phyloP scores from a whole-genome alignment of 1,284 basidiomycete species.

The Porodaedalea pini region DNA sequence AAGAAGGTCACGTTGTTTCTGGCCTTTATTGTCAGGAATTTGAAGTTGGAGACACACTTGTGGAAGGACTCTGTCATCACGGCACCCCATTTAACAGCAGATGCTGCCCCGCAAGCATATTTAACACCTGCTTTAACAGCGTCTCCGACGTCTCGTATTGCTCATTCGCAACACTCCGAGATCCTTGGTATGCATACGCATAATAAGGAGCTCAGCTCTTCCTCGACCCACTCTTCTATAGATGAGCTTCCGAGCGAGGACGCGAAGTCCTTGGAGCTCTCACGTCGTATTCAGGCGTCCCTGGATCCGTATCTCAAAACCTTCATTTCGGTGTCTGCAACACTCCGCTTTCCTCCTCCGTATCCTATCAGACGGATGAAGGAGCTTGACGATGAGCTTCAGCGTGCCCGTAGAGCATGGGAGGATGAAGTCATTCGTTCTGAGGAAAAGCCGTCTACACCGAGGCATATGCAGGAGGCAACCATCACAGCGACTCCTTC shows the following conservation, averaged over 20 bases:
- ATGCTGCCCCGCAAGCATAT: constrained; percentile 51
- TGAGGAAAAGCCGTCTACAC: constrained; percentile 58
- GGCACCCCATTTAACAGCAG: constrained; percentile 60
- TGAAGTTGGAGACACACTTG: constrained; percentile 91
- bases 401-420: constrained; percentile 65
- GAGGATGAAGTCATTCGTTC: constrained; percentile 80
- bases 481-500: constrained; percentile 34
- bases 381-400: constrained; percentile 74
- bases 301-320: constrained; percentile 80
- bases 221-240: constrained; percentile 29
- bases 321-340: constrained; percentile 88
- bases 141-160: background rate
- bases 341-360: constrained; percentile 86
- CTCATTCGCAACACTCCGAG: background rate
- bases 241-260: constrained; percentile 66
- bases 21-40: constrained; percentile 85
- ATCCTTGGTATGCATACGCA: background rate
- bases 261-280: constrained; percentile 62
- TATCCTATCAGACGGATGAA: constrained; percentile 85
- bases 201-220: background rate
- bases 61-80: constrained; percentile 93
- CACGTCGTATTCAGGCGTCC: constrained; percentile 71
- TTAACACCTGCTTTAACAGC: constrained; percentile 1
- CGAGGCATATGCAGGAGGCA: constrained; percentile 43
- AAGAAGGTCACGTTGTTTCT: constrained; percentile 93